Evolutionary conservation across 148 eudicot species (phyloP), one percentile per base, ranked within the genome.

Genomic region (Silene uniflora): DNA sequence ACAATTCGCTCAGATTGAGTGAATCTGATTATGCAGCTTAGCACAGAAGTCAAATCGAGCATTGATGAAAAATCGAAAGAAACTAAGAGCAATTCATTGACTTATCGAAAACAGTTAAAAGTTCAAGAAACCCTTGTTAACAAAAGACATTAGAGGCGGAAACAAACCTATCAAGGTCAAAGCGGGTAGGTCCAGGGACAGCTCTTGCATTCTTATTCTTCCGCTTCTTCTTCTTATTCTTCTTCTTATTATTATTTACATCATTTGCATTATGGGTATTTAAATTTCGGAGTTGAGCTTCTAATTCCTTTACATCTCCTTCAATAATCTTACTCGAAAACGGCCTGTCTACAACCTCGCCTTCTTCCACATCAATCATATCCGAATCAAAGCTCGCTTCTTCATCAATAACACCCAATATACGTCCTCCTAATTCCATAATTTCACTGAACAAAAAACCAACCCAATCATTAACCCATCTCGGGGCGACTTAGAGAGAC

Each of bases 361-460:
- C 97, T 75, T 93, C 97, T 81, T 93, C 97, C 2, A 90, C 75
- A 79, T 91, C 98, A 83, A 88, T 75, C 98, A 91, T 91, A 68
- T 88, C 90, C 60, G 83, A 88, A 85, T 92, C 93, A 58, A 82
- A 66, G 72, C 81, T 79, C 56, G 79, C 84, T 77, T 83, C 94
- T 42, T 84, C 89, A 23, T 85, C 85, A 60, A 90, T 78, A 61
- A 80, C 78, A 78, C 87, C 93, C 18, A 87, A 76, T 52, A 89
- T 77, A 74, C 87, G 87, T 73, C 86, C 87, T 14, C 78, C 87
- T 70, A 73, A 83, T 47, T 91, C 96, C 96, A 93, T 93, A 46
- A 68, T 47, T 44, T 64, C 62, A 59, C 66, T 80, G 80, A 77
- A 73, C 77, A 73, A 46, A 68, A 63, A 63, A 25, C 27, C 42